phyloP scores from a whole-genome alignment of 768 basidiomycete species.

The Artomyces pyxidatus region DNA sequence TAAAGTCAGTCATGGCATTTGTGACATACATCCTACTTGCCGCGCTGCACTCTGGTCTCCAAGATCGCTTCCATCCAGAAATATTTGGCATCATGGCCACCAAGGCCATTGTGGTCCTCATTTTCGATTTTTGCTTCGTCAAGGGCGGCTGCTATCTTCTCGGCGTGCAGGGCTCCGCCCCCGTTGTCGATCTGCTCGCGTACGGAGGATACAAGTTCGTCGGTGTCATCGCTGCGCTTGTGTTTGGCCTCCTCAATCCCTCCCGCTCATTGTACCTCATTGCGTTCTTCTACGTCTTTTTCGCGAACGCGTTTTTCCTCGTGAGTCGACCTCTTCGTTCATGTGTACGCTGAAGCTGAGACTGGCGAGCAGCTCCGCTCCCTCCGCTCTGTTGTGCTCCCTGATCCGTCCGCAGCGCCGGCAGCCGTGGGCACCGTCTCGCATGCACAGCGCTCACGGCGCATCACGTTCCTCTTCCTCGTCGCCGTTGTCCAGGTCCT shows the following conservation, averaged over 20 bases:
- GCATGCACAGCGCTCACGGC: constrained; percentile 64
- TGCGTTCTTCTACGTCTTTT: constrained; percentile 78
- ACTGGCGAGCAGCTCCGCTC: constrained; percentile 70
- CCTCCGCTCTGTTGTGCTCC: constrained; percentile 83
- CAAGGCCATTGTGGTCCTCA: constrained; percentile 73
- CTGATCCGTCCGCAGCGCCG: constrained; percentile 52
- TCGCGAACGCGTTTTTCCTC: constrained; percentile 90
- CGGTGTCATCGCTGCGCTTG: constrained; percentile 80
- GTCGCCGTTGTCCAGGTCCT: constrained; percentile 76
- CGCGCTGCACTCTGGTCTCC: constrained; percentile 76
- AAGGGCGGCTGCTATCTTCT: constrained; percentile 91
- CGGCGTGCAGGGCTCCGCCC: constrained; percentile 66
- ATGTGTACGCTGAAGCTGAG: neutral
- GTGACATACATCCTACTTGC: constrained; percentile 92
- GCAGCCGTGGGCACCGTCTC: constrained; percentile 26
- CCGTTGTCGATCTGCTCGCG: constrained; percentile 77
- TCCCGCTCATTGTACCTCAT: constrained; percentile 55
- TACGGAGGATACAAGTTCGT: constrained; percentile 98
- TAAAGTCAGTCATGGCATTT: constrained; percentile 77
- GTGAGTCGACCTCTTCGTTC: constrained; percentile 33
- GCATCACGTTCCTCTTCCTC: constrained; percentile 85
- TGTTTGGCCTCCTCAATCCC: constrained; percentile 58
- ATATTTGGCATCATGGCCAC: constrained; percentile 83
- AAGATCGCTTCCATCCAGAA: constrained; percentile 78
- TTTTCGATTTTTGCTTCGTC: constrained; percentile 85